Base-by-base conservation (phyloP, 345 rosid species). In the Eucalyptus guilfoylei region DNA sequence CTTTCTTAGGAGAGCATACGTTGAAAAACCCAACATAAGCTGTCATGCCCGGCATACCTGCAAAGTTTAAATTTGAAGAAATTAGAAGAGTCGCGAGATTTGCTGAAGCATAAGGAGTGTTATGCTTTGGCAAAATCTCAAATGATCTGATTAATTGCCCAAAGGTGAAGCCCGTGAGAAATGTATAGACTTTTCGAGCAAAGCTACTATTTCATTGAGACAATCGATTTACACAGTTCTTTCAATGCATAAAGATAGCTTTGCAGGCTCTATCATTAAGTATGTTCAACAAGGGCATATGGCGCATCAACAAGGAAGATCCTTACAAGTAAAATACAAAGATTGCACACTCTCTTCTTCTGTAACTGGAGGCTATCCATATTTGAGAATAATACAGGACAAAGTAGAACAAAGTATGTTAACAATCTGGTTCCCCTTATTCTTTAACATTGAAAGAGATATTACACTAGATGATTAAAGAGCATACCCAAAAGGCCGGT, bases 401-500 rank as follows among this genome's bases (percentile, higher is more conserved):
- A 37, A 72, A 37, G 45, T 6, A 40, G 81, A 21, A 72, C 45
- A 3, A 72, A 37, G 81, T 11, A 40, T 40, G 28, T 76, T 76
- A 76, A 40, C 47, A 40, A 21, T 76, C 47, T 21, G 47, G 40
- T 23, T 76, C 15, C 83, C 83, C 83, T 76, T 76, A 40, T 21
- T 6, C 47, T 37, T 76, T 21, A 40, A 40, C 28, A 21, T 11
- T 40, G 30, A 76, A 21, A 76, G 47, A 76, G 47, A 76, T 40
- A 21, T 76, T 21, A 4, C 47, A 40, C 42, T 40, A 21, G 83
- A 76, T 21, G 83, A 76, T 76, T 40, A 76, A 76, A 11, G 0
- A 69, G 45, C 62, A 30, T 58, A 90, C 89, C 91, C 40, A 89
- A 89, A 62, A 91, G 76, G 17, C 93, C 90, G 1, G 89, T 89